Conservation (phyloP, 1,284 basidiomycete species). For the Fomitopsis pinicola region DNA sequence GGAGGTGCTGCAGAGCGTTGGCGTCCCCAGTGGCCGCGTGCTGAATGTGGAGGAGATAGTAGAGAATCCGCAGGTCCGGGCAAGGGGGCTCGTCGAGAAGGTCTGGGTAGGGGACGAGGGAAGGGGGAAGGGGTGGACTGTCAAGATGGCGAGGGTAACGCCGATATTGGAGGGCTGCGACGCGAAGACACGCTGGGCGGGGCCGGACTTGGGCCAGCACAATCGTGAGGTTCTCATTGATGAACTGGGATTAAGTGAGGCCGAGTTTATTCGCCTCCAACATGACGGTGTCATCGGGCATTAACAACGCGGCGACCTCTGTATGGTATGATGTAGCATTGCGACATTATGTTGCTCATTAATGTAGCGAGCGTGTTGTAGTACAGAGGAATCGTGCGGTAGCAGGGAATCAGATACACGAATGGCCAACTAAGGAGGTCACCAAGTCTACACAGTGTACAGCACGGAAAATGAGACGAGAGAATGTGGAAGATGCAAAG, state of each 20-base stretch:
- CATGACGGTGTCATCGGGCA: conserved; percentile 43
- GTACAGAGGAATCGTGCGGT: conserved; percentile 2
- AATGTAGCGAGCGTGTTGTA: conserved; percentile 2
- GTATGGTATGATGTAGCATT: background rate
- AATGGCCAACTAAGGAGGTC: background rate
- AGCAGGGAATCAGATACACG: background rate
- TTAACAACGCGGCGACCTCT: conserved; percentile 3
- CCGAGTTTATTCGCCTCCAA: conserved; percentile 41
- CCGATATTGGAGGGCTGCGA: conserved; percentile 57
- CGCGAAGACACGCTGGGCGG: conserved; percentile 58
- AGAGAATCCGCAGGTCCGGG: conserved; percentile 49
- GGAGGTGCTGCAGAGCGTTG: conserved; percentile 50
- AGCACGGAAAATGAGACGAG: background rate
- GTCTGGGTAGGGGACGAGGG: conserved; percentile 46
- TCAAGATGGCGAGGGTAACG: conserved; percentile 62
- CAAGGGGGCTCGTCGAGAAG: conserved; percentile 54
- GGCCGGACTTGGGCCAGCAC: conserved; percentile 60
- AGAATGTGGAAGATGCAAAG: conserved; percentile 1
- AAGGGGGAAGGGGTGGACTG: conserved; percentile 40
- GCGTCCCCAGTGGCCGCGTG: conserved; percentile 62
- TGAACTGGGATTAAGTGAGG: conserved; percentile 43
- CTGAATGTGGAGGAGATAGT: conserved; percentile 58
- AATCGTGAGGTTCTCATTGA: conserved; percentile 53
- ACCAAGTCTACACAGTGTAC: background rate
- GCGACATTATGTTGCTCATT: background rate